Evolutionary conservation across 345 rosid genomes (phyloP), one percentile per base, ranked within the genome.

Genomic region (Syzygium jambos): DNA sequence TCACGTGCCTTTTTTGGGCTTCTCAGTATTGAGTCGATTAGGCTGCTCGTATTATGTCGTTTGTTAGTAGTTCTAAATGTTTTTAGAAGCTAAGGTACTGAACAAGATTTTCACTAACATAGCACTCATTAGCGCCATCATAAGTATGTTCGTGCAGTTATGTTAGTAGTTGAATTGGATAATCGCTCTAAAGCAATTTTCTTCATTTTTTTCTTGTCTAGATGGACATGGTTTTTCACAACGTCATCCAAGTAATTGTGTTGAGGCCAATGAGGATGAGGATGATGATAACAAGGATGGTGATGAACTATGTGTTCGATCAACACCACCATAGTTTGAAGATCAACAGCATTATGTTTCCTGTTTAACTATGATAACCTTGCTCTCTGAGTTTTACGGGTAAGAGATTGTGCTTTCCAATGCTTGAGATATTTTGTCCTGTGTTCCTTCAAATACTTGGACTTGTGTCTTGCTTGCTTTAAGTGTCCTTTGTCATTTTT

Each of bases 221-320:
- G 51, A 54, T 85, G 86, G 68, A 34, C 17, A 85, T 46, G 41
- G 87, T 46, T 51, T 91, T 88, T 95, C 99, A 65, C 99, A 96
- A 78, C 95, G 88, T 38, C 98, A 98, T 92, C 98, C 97, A 17
- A 96, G 98, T 91, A 96, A 98, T 27, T 98, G 99, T 97, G 93
- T 96, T 85, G 96, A 95, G 52, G 94, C 95, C 86, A 87, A 88
- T 10, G 96, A 91, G 52, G 92, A 91, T 49, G 96, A 93, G 1
- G 98, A 94, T 11, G 95, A 93, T 34, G 38, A 34, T 6, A 15
- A 52, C 52, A 7, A 51, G 12, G 52, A 51, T 51, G 5, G 88
- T 34, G 86, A 85, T 73, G 97, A 93, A 86, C 63, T 94, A 63
- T 95, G 93, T 78, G 92, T 98, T 82, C 94, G 91, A 88, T 92